phyloP scores from a whole-genome alignment of 352 stramenopile species.

The Phytophthora macrochlamydospora region DNA sequence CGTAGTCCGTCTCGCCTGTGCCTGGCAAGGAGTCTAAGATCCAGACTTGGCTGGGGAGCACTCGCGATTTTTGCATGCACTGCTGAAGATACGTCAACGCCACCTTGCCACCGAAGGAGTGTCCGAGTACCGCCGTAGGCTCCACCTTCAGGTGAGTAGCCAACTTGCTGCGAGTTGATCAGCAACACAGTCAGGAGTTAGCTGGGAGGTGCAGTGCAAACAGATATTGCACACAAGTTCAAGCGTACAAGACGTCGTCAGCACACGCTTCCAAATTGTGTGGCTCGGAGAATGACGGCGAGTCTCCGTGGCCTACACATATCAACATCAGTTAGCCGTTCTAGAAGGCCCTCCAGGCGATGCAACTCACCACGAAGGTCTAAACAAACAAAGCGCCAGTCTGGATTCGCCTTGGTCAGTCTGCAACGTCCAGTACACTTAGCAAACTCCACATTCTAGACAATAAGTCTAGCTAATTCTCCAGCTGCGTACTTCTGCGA shows the following conservation, averaged over 20 bases:
- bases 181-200: neutral
- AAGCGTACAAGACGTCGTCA: slow-evolving; percentile 66
- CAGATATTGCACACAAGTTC: neutral
- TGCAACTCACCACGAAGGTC: slow-evolving; percentile 63
- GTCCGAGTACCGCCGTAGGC: slow-evolving; percentile 66
- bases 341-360: neutral
- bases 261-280: slow-evolving; percentile 72
- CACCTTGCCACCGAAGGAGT: slow-evolving; percentile 86
- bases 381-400: slow-evolving; percentile 72
- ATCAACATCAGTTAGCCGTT: neutral
- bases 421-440: slow-evolving; percentile 23
- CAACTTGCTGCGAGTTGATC: slow-evolving; percentile 39
- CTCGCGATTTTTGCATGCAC: slow-evolving; percentile 46
- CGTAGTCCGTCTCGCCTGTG: slow-evolving; percentile 72
- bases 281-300: slow-evolving; percentile 62
- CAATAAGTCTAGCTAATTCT: neutral
- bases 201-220: too few species aligned
- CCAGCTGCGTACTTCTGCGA: slow-evolving; percentile 53
- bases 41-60: slow-evolving; percentile 64
- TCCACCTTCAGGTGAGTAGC: slow-evolving; percentile 54
- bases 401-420: slow-evolving; percentile 61
- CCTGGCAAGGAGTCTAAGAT: slow-evolving; percentile 75
- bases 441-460: neutral
- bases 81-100: slow-evolving; percentile 70
- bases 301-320: slow-evolving; percentile 68